Conservation (phyloP, 1,139 yeast species). For the Kurtzmaniella quercitrusa region DNA sequence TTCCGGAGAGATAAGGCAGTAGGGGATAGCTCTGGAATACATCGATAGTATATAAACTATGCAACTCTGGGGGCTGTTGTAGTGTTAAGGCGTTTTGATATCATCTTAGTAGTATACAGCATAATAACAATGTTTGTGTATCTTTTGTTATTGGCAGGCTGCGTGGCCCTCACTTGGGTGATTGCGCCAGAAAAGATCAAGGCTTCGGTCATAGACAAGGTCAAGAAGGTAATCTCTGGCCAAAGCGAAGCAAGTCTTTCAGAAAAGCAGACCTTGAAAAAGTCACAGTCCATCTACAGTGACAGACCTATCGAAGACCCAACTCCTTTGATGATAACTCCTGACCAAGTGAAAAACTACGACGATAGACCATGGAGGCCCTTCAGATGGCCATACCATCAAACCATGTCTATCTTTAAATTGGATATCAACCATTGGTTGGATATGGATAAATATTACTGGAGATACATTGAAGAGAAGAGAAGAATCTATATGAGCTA, state of each 20-base stretch:
- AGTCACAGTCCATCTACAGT: constrained; percentile 3
- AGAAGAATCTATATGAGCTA: constrained; percentile 51
- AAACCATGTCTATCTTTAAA: constrained; percentile 71
- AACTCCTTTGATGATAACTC: constrained; percentile 59
- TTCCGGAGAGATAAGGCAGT: constrained; percentile 7
- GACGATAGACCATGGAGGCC: constrained; percentile 83
- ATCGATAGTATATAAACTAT: background rate
- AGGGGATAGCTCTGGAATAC: background rate
- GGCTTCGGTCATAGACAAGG: background rate
- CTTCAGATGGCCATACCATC: constrained; percentile 77
- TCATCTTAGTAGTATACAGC: background rate
- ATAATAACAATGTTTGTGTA: background rate
- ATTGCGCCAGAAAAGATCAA: background rate
- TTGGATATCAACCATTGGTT: constrained; percentile 72
- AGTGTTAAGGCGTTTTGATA: too few species aligned
- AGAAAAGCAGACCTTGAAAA: constrained; percentile 7
- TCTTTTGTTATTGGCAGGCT: background rate
- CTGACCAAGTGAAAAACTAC: constrained; percentile 59
- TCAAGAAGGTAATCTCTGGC: background rate
- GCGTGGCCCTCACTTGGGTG: background rate
- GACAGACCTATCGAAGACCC: constrained; percentile 38
- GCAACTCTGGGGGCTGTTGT: background rate
- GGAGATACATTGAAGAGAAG: constrained; percentile 62
- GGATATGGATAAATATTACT: constrained; percentile 73
- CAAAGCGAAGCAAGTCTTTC: background rate